These are phyloP conservation scores for Rhododendron simsii DNA, from an alignment of 148 eudicot species.

Conservation along the genomic window DNA sequence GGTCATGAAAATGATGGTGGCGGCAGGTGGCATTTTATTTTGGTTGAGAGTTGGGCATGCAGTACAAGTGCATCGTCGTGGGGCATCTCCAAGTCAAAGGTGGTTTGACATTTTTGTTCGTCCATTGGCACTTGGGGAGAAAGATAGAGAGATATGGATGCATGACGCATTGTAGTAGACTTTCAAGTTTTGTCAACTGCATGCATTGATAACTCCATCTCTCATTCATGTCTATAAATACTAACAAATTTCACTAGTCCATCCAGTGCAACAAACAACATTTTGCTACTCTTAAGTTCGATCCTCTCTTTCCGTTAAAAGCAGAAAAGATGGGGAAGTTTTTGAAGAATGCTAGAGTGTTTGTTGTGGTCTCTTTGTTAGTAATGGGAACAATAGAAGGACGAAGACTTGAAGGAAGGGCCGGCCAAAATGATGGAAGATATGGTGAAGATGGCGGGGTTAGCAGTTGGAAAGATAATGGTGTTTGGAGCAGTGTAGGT, in stretches of 20 bases:
- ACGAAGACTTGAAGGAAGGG: background rate
- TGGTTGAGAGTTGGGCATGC: constrained; percentile 1
- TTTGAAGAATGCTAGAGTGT: constrained; percentile 3
- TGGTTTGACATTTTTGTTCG: background rate
- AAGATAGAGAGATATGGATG: background rate
- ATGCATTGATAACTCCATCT: background rate
- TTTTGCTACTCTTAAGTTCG: background rate
- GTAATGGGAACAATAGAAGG: constrained; percentile 16
- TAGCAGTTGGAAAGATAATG: constrained; percentile 13
- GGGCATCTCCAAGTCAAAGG: background rate
- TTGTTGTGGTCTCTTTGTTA: background rate
- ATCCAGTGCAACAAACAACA: background rate
- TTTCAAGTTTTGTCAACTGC: background rate
- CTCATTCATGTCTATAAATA: background rate
- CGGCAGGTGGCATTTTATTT: background rate
- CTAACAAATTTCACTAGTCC: background rate
- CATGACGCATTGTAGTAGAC: background rate
- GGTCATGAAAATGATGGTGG: background rate
- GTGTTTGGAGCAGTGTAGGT: constrained; percentile 2
- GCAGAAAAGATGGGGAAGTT: constrained; percentile 1
- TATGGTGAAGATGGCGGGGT: constrained; percentile 10
- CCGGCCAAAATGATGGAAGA: background rate
- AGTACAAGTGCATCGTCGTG: background rate
- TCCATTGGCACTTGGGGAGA: background rate
- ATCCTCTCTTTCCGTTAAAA: background rate